Conservation (phyloP, 208 protist species). For the Trypanosoma theileri region DNA sequence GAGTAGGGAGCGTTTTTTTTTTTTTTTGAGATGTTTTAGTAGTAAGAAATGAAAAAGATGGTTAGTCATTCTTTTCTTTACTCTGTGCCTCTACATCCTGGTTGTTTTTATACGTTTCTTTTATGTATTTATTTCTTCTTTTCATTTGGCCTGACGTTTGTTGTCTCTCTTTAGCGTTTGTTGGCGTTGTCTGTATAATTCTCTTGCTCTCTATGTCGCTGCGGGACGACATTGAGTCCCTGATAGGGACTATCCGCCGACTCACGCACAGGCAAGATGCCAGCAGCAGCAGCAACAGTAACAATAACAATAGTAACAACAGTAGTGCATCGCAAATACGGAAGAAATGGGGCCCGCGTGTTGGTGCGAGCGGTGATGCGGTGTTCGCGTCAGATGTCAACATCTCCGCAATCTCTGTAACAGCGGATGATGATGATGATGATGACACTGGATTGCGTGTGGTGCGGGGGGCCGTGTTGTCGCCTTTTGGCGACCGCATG, state of each 20-base stretch:
- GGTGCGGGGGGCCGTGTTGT: background rate
- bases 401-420: conserved; percentile 26
- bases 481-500: background rate
- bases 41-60: too few relatives aligned
- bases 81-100: too few relatives aligned
- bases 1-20: too few relatives aligned
- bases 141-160: background rate
- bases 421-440: conserved; percentile 9
- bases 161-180: background rate
- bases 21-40: too few relatives aligned
- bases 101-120: too few relatives aligned
- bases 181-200: background rate
- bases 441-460: background rate
- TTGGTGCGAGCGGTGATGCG: background rate
- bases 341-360: background rate
- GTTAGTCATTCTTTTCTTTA: too few relatives aligned
- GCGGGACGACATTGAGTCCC: conserved; percentile 23
- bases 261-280: conserved; percentile 13
- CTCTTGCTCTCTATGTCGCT: conserved; percentile 20
- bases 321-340: background rate
- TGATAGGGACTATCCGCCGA: conserved; percentile 11
- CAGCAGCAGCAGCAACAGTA: background rate
- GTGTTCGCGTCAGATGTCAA: conserved; percentile 5
- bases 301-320: background rate
- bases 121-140: too few relatives aligned